These are phyloP conservation scores for Camellia oleifera DNA, from an alignment of 179 eudicot species.

Conservation along the genomic window DNA sequence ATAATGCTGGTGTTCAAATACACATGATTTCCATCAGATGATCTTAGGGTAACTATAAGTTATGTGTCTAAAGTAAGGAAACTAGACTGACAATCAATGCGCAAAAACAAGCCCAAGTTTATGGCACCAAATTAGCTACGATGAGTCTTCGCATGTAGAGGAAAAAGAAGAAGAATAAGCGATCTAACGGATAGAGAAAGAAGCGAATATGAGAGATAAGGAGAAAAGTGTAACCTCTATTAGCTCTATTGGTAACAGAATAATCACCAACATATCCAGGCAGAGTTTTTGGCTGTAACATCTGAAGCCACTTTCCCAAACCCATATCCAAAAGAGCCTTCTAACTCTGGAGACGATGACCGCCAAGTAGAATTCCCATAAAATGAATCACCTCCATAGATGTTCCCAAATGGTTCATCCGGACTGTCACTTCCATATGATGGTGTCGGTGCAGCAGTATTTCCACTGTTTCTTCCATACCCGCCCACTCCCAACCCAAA, in stretches of 20 bases:
- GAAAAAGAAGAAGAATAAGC: not conserved
- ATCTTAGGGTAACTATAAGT: not conserved
- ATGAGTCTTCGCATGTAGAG: not conserved
- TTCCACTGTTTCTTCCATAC: conserved; percentile 49
- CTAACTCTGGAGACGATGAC: conserved; percentile 60
- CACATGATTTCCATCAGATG: not conserved
- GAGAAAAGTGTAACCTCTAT: conserved; percentile 53
- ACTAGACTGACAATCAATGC: not conserved
- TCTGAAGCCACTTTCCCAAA: conserved; percentile 51
- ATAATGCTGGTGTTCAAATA: not conserved
- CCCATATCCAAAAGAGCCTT: conserved; percentile 68
- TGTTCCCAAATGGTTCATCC: conserved; percentile 50
- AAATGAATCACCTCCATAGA: conserved; percentile 46
- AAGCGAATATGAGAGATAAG: not conserved
- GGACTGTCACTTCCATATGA: conserved; percentile 44
- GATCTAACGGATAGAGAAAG: not conserved
- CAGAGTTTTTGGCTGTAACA: conserved; percentile 46
- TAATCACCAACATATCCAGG: conserved; percentile 70
- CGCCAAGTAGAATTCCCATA: conserved; percentile 70
- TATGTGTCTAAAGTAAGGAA: not conserved
- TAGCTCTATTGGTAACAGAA: conserved; percentile 56
- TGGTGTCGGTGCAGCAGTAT: conserved; percentile 30
- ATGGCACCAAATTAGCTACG: not conserved
- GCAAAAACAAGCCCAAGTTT: too few species aligned
- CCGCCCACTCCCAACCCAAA: conserved; percentile 42